phyloP scores from a whole-genome alignment of 371 early-diverging fungal genomes.

The Mortierella sp. region DNA sequence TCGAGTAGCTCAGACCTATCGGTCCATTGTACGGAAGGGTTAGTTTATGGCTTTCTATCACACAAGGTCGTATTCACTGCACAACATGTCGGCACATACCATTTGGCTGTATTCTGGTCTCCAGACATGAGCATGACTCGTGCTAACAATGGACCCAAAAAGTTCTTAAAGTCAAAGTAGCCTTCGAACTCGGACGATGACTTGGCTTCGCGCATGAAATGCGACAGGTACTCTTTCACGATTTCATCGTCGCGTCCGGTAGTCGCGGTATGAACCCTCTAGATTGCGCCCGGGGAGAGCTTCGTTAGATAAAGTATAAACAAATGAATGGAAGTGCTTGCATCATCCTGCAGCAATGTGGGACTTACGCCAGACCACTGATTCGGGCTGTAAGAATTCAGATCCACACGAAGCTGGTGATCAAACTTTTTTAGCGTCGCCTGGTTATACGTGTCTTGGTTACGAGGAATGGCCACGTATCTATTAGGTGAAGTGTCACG shows the following conservation, averaged over 20 bases:
- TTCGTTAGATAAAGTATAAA: not conserved
- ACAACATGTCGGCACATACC: slow-evolving; percentile 11
- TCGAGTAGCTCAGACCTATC: slow-evolving; percentile 19
- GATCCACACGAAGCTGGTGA: slow-evolving; percentile 6
- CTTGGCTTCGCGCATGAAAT: slow-evolving; percentile 33
- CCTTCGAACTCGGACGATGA: slow-evolving; percentile 30
- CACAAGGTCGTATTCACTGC: not conserved
- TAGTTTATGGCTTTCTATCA: not conserved
- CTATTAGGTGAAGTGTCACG: slow-evolving; percentile 3
- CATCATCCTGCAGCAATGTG: not conserved
- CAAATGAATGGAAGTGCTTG: not conserved
- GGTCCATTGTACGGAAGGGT: not conserved
- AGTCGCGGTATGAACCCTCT: slow-evolving; percentile 25
- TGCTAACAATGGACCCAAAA: slow-evolving; percentile 27
- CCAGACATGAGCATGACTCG: slow-evolving; percentile 34
- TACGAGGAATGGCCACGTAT: slow-evolving; percentile 38
- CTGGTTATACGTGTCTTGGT: slow-evolving; percentile 10
- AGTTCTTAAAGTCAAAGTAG: slow-evolving; percentile 29
- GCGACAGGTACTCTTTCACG: slow-evolving; percentile 22
- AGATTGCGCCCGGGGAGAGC: not conserved
- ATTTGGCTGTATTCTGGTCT: slow-evolving; percentile 28
- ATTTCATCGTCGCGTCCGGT: slow-evolving; percentile 14
- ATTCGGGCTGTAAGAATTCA: not conserved
- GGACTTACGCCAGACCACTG: slow-evolving; percentile 33
- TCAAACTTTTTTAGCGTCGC: slow-evolving; percentile 5